Conservation (phyloP, 2,329 filamentous ascomycete species). For the Colletotrichum lupini region DNA sequence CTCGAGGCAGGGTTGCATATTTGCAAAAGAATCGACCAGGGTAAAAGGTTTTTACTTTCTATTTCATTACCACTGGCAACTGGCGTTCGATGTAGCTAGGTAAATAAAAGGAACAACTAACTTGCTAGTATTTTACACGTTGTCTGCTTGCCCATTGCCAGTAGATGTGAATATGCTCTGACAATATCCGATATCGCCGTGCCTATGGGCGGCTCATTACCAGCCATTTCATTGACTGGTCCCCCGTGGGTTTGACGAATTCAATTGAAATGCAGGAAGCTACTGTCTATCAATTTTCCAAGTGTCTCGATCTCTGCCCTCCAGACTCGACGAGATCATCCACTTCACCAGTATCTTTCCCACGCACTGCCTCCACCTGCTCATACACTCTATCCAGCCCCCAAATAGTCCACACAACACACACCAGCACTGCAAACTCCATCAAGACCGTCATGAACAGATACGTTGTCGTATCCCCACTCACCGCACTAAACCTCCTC, state of each 20-base stretch:
- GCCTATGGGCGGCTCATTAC: background rate
- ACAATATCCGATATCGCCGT: background rate
- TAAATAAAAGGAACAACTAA: background rate
- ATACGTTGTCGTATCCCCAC: constrained; percentile 30
- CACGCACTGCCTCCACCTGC: background rate
- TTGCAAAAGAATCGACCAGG: background rate
- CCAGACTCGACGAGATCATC: background rate
- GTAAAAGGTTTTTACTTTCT: background rate
- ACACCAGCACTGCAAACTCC: constrained; percentile 23
- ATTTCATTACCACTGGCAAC: background rate
- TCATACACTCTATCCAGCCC: background rate
- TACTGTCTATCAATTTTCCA: background rate
- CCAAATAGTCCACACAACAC: constrained; percentile 26
- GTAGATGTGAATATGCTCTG: background rate
- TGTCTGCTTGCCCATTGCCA: background rate
- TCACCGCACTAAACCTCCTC: constrained; percentile 33
- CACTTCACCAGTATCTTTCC: background rate
- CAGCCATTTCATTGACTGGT: background rate
- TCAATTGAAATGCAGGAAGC: background rate
- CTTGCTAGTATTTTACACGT: background rate
- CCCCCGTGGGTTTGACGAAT: background rate
- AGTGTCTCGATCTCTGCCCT: background rate
- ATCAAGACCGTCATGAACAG: constrained; percentile 33
- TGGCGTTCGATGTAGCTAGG: background rate
- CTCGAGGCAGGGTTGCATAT: background rate